phyloP scores from a whole-genome alignment of 768 basidiomycete genomes.

The Pleurotus ostreatus region DNA sequence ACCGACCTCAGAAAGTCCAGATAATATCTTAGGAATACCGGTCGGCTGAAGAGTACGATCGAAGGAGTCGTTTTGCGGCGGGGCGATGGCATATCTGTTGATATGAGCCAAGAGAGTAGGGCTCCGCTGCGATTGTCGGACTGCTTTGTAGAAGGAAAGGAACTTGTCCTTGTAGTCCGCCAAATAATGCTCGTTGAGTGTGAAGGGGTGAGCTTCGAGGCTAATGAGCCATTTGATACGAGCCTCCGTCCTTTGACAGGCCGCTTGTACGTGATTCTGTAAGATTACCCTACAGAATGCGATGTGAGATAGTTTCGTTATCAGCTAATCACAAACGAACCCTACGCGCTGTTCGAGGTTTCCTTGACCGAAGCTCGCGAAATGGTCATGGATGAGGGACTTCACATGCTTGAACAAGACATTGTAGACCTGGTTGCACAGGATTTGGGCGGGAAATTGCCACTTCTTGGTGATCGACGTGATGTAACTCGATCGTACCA shows the following conservation, averaged over 20 bases:
- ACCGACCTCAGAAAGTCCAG: constrained; percentile 33
- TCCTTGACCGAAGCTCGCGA: constrained; percentile 49
- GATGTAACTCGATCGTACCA: constrained; percentile 53
- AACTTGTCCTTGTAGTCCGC: constrained; percentile 43
- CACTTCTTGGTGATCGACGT: constrained; percentile 40
- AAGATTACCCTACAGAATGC: constrained; percentile 38
- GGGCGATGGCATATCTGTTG: constrained; percentile 11
- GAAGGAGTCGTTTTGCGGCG: not conserved
- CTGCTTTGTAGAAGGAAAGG: constrained; percentile 42
- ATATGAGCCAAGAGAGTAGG: constrained; percentile 22
- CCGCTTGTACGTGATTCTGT: constrained; percentile 43
- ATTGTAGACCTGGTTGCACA: constrained; percentile 37
- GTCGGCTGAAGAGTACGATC: not conserved
- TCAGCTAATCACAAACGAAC: constrained; percentile 16
- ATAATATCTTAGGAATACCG: constrained; percentile 30
- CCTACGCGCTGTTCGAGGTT: constrained; percentile 43
- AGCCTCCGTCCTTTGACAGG: constrained; percentile 33
- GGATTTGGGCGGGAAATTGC: constrained; percentile 38
- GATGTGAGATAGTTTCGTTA: not conserved
- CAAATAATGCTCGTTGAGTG: constrained; percentile 50
- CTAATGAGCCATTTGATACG: constrained; percentile 45
- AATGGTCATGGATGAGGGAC: constrained; percentile 43
- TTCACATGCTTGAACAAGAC: constrained; percentile 37
- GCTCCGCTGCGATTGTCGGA: constrained; percentile 28
- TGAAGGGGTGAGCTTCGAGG: constrained; percentile 45